Base-by-base conservation (phyloP, 495 filamentous ascomycete genomes). In the Lichenothelia convexa region DNA sequence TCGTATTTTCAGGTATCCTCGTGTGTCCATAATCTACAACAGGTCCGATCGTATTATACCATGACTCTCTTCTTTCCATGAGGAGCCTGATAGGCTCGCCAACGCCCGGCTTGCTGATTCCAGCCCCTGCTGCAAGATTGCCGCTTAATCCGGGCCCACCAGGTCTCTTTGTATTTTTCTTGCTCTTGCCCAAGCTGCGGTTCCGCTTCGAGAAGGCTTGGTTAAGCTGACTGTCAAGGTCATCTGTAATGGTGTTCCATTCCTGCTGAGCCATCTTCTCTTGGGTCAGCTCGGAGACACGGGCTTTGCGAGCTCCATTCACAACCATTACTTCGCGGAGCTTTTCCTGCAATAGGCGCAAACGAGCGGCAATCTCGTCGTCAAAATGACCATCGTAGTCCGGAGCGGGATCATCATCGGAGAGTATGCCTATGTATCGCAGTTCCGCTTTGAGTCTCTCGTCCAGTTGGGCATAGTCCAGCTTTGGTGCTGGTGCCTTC, bases 251-350 rank as follows among this genome's bases (percentile, higher is more conserved):
- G 44, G 85, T 94, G 46, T 72, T 75, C 58, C 91, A 99, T 53
- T 99, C 89, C 45, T 95, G 89, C 53, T 81, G 70, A 1, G 89
- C 91, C 73, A 95, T 82, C 43, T 80, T 71, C 53, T 91, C 87
- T 45, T 82, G 77, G 2, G 86, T 77, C 15, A 93, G 66, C 13
- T 93, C 82, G 1, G 79, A 69, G 7, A 99, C 67, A 12, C 87
- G 66, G 4, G 79, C 68, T 52, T 94, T 95, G 43, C 82, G 73
- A 0, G 89, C 82, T 32, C 85, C 87, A 57, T 95, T 95, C 45
- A 78, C 55, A 30, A 93, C 71, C 41, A 73, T 75, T 47, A 82
- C 73, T 29, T 82, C 73, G 48, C 78, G 75, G 1, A 99, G 70
- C 33, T 84, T 73, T 31, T 65, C 61, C 47, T 99, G 89, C 0